Evolutionary conservation across 2,329 filamentous ascomycete genomes (phyloP), one percentile per base, ranked within the genome.

Genomic region (Cercospora zeina): DNA sequence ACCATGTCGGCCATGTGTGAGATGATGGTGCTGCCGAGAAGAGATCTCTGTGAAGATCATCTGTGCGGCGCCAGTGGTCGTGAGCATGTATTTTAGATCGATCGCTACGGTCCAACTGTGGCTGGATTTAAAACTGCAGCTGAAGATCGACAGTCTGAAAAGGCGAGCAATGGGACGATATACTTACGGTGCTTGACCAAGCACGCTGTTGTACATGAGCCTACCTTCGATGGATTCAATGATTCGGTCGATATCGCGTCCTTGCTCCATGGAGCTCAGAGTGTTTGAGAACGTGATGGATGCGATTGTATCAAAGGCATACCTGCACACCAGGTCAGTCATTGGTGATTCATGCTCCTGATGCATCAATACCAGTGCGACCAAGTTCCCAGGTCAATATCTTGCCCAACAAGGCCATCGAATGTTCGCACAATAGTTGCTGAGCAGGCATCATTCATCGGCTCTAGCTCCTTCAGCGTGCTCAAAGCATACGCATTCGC

Each of bases 361-460:
- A 49, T 19, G 24, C 24, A 14, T 24, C 45, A 13, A 49, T 49
- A 49, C 67, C 64, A 67, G 51, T 70, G 69, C 10, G 71, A 16
- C 65, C 68, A 70, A 11, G 39, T 59, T 1, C 67, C 68, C 10
- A 70, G 56, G 64, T 71, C 67, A 13, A 71, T 42, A 13, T 61
- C 58, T 45, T 65, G 34, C 10, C 62, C 68, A 24, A 64, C 67
- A 3, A 60, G 47, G 0, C 54, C 59, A 37, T 67, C 58, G 42
- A 70, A 42, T 51, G 67, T 71, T 19, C 42, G 34, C 57, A 66
- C 13, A 30, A 72, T 56, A 4, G 67, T 63, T 10, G 60, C 63
- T 3, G 64, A 66, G 33, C 69, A 71, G 3, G 64, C 68, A 47
- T 72, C 70, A 47, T 67, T 68, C 65, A 66, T 67, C 21, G 63